A percentile compares a stretch with the other conserved stretches of the same genome.
Evolutionary conservation across 306 rosid genomes (phyloP).

Genomic region (Dryas drummondii): DNA sequence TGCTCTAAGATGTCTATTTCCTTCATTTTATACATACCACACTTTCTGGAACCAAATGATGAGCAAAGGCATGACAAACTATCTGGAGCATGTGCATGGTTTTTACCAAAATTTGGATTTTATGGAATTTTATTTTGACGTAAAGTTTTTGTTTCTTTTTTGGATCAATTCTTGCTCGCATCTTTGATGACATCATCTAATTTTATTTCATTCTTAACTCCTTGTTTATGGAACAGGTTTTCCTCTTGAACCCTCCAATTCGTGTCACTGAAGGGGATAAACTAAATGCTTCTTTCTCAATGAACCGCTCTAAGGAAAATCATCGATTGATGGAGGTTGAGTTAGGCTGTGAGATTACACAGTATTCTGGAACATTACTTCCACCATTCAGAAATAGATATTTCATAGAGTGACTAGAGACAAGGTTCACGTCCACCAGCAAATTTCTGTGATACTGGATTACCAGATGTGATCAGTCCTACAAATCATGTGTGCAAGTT

Average conservation of each 20-base stretch:
- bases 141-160: background rate
- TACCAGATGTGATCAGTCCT: constrained; percentile 11
- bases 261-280: constrained; percentile 64
- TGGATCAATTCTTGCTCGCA: background rate
- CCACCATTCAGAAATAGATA: constrained; percentile 60
- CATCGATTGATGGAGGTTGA: constrained; percentile 97
- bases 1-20: background rate
- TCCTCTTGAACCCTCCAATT: constrained; percentile 67
- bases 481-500: constrained; percentile 19
- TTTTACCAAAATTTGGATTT: background rate
- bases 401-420: constrained; percentile 66
- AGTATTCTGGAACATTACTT: constrained; percentile 52
- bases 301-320: constrained; percentile 86
- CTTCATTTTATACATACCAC: background rate
- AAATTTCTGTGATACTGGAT: constrained; percentile 22
- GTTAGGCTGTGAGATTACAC: constrained; percentile 65
- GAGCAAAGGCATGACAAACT: background rate
- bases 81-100: background rate
- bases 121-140: background rate
- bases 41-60: background rate
- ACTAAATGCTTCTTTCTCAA: constrained; percentile 62
- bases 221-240: constrained; percentile 54
- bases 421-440: constrained; percentile 4
- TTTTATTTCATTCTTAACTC: background rate
- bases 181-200: background rate